Percentiles rank a stretch among this genome's conserved stretches.
phyloP scores from a whole-genome alignment of 768 basidiomycete species.

The Sarcomyxa edulis region DNA sequence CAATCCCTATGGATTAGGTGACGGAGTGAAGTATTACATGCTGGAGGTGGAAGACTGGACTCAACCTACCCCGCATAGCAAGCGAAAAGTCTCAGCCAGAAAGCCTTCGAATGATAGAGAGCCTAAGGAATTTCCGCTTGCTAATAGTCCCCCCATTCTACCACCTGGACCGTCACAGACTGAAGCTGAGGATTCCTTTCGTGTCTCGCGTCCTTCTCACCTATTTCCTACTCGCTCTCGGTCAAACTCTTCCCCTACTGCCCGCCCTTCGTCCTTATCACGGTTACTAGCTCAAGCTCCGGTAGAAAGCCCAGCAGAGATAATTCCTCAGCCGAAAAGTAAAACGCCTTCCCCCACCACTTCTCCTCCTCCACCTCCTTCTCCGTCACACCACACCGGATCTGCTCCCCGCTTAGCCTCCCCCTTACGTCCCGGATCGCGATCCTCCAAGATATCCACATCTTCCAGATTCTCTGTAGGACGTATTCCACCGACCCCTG shows the following conservation, averaged over 20 bases:
- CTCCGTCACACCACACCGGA: conserved; percentile 26
- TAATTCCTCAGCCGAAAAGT: conserved; percentile 20
- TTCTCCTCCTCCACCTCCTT: conserved; percentile 30
- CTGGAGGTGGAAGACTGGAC: conserved; percentile 94
- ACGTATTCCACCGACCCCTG: conserved; percentile 51
- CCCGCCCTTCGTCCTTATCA: conserved; percentile 76
- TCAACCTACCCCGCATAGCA: conserved; percentile 57
- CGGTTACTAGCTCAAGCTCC: conserved; percentile 73
- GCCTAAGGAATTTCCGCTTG: conserved; percentile 26
- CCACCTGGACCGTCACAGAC: conserved; percentile 62
- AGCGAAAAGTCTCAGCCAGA: conserved; percentile 49
- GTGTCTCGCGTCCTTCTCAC: conserved; percentile 56
- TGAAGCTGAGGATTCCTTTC: conserved; percentile 72
- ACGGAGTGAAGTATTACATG: conserved; percentile 91
- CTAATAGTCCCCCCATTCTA: conserved; percentile 33
- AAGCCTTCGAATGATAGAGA: conserved; percentile 42
- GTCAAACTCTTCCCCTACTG: conserved; percentile 61
- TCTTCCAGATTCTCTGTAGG: conserved; percentile 65
- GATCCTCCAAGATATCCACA: conserved; percentile 64
- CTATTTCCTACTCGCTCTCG: conserved; percentile 61
- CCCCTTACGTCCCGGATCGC: conserved; percentile 67
- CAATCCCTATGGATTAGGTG: conserved; percentile 85
- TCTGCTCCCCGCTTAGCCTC: conserved; percentile 37
- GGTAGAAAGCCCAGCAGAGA: conserved; percentile 28
- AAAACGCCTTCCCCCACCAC: conserved; percentile 28